A percentile compares a stretch with the other conserved stretches of the same genome.
Conservation (phyloP, 176 grass and related monocot genomes). For the Dactylis glomerata region DNA sequence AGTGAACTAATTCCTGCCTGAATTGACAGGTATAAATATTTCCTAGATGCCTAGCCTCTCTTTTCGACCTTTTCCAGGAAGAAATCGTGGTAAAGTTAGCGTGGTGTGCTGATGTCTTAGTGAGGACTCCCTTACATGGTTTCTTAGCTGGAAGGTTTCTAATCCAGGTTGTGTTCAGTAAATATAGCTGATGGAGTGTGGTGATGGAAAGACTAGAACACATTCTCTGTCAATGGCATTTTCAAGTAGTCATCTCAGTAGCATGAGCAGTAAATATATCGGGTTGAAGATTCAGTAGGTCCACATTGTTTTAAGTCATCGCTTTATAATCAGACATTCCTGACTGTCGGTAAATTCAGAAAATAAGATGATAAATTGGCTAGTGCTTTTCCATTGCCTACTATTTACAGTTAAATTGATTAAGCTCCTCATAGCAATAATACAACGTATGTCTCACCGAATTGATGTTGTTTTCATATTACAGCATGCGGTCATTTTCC, state of each 20-base stretch:
- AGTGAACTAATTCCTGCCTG: not conserved
- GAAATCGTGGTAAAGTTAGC: not conserved
- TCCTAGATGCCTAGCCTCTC: not conserved
- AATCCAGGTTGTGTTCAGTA: conserved; percentile 31
- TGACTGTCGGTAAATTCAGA: not conserved
- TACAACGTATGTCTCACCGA: not conserved
- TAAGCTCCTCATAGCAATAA: not conserved
- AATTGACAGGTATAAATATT: not conserved
- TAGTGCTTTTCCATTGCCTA: not conserved
- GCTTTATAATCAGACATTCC: not conserved
- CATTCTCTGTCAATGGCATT: not conserved
- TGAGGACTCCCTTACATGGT: not conserved
- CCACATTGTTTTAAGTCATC: not conserved
- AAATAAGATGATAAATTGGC: not conserved
- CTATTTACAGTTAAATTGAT: conserved; percentile 1
- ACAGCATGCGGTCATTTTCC: not conserved
- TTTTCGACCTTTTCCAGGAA: conserved; percentile 11
- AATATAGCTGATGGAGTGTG: conserved; percentile 22
- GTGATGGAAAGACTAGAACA: conserved; percentile 1
- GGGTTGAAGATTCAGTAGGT: not conserved
- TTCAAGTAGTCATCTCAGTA: conserved; percentile 11
- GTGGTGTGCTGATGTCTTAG: not conserved
- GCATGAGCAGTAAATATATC: conserved; percentile 22
- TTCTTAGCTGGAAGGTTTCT: conserved; percentile 33
- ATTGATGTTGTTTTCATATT: conserved; percentile 33